A percentile compares a stretch with the other conserved stretches of the same genome.
phyloP scores from a whole-genome alignment of 768 basidiomycete species.

The Xerocomellus intermedius region DNA sequence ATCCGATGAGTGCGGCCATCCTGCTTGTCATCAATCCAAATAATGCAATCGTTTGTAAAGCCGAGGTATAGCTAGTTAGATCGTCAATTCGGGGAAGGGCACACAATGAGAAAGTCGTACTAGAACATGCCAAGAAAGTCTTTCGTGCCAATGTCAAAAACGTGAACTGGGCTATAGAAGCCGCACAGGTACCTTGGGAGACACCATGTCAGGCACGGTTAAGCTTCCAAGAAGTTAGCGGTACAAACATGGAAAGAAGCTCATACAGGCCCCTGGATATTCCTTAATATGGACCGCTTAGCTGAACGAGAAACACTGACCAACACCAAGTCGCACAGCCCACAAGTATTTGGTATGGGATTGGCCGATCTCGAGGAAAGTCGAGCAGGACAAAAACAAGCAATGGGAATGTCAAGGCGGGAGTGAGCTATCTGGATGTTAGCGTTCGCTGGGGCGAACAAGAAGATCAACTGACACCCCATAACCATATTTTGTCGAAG shows the following conservation, averaged over 20 bases:
- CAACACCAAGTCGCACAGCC: conserved; percentile 62
- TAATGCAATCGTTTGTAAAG: conserved; percentile 57
- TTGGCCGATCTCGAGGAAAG: conserved; percentile 61
- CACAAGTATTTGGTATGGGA: conserved; percentile 62
- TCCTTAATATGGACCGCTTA: conserved; percentile 11
- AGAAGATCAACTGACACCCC: conserved; percentile 41
- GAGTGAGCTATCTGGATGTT: conserved; percentile 43
- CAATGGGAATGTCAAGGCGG: conserved; percentile 60
- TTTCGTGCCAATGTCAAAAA: conserved; percentile 43
- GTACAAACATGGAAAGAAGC: conserved; percentile 45
- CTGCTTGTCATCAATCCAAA: conserved; percentile 70
- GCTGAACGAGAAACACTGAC: conserved; percentile 33
- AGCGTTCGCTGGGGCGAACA: not conserved
- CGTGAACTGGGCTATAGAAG: conserved; percentile 33
- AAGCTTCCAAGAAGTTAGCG: not conserved
- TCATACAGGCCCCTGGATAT: conserved; percentile 55
- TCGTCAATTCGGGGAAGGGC: conserved; percentile 4
- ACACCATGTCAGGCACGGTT: conserved; percentile 8
- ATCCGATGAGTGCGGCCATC: conserved; percentile 62
- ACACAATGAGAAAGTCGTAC: conserved; percentile 14
- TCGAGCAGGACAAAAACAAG: conserved; percentile 67
- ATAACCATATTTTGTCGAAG: conserved; percentile 62
- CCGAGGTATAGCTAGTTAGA: conserved; percentile 30
- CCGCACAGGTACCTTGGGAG: conserved; percentile 42
- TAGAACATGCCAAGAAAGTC: conserved; percentile 41